Base-by-base conservation (phyloP, 345 rosid species). In the Noccaea caerulescens region DNA sequence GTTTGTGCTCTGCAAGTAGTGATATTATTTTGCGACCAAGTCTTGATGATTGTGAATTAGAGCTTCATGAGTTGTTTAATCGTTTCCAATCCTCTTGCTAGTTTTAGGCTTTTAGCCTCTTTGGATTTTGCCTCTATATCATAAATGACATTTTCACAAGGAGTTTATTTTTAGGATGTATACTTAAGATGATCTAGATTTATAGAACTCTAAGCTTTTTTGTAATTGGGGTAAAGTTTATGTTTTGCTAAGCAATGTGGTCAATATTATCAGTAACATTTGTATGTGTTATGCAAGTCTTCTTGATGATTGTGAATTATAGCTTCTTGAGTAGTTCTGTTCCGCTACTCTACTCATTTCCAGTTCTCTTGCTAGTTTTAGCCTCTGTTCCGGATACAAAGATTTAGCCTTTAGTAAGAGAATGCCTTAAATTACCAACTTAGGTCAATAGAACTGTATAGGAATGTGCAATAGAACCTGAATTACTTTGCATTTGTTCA, bases 321-420 rank as follows among this genome's bases (percentile, higher is more conserved):
- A 38, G 51, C 3, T 56, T 33, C 13, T 43, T 68, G 10, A 8
- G 70, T 5, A 36, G 69, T 37, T 63, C 23, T 50, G 10, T 9
- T 20, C n/a, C 0, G 42, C 42, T 38, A 10, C 9, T 9, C 4
- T 25, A 6, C 4, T 2, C 12, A 59, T 10, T 25, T 59, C 37
- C n/a, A 27, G 0, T 39, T 59, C 7, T 42, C 8, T 60, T 60
- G 50, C 37, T 42, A 25, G 14, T 51, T 33, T 16, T 10, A 10
- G 30, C 9, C 9, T 37, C 32, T 63, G 3, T 32, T 32, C 9
- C 0, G 13, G 2, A 9, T 7, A 12, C 7, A 13, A 55, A 18
- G 18, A 11, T 25, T 43, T 4, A 16, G 2, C 3, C 14, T 72
- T 0, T 13, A 46, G 25, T 33, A 13, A 63, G 64, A 37, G 16